Evolutionary conservation across 2,329 filamentous ascomycete species (phyloP).

Genomic region (Colletotrichum godetiae): DNA sequence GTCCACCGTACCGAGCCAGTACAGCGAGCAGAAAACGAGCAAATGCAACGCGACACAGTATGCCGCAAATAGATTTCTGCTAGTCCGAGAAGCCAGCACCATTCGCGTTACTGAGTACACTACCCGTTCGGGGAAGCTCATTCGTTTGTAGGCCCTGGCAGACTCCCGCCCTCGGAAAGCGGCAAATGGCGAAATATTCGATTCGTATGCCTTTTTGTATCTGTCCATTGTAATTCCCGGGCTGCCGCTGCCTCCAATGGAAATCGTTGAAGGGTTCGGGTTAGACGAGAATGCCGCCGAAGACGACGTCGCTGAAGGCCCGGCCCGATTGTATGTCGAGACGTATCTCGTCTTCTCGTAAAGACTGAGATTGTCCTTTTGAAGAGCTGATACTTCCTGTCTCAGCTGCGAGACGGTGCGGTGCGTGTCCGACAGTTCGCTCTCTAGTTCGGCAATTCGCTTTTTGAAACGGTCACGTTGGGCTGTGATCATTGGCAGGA

Average conservation of each 20-base stretch:
- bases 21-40: constrained; percentile 87
- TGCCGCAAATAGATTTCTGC: constrained; percentile 91
- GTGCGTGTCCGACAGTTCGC: constrained; percentile 88
- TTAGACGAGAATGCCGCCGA: constrained; percentile 75
- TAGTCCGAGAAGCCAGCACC: constrained; percentile 89
- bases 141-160: constrained; percentile 88
- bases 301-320: constrained; percentile 68
- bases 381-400: constrained; percentile 89
- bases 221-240: constrained; percentile 80
- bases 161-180: constrained; percentile 95
- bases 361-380: constrained; percentile 94
- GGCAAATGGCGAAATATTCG: constrained; percentile 94
- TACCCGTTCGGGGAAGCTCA: constrained; percentile 90
- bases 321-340: constrained; percentile 86
- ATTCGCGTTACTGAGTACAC: constrained; percentile 93
- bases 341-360: constrained; percentile 99
- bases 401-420: constrained; percentile 85
- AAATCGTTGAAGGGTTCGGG: constrained; percentile 80
- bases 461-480: constrained; percentile 99
- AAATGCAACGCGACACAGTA: constrained; percentile 93
- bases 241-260: constrained; percentile 64
- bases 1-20: constrained; percentile 80
- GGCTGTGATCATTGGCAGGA: constrained; percentile 97
- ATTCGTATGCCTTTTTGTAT: constrained; percentile 93
- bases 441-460: constrained; percentile 90